These are phyloP conservation scores for Bjerkandera adusta DNA, from an alignment of 1,284 basidiomycete species.

Conservation along the genomic window DNA sequence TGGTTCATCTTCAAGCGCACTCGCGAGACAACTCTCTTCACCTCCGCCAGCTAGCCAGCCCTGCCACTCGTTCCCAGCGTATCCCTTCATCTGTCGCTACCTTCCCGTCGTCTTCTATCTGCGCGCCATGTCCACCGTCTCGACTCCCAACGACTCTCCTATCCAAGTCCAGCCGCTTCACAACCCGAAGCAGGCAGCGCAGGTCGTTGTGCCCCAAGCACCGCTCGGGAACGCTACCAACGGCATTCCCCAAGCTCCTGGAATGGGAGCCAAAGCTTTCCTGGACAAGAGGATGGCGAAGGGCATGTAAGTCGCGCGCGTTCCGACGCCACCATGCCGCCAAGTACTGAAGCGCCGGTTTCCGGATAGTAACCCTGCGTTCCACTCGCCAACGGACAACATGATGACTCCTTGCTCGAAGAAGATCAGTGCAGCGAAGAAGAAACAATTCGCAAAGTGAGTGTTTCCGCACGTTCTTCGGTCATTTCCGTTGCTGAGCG, in stretches of 20 bases:
- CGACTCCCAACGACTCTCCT: conserved; percentile 65
- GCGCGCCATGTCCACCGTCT: conserved; percentile 57
- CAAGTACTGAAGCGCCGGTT: background rate
- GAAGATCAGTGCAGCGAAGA: conserved; percentile 85
- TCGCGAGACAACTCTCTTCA: background rate
- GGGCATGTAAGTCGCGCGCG: conserved; percentile 55
- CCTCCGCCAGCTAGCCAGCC: conserved; percentile 1
- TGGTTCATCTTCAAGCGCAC: conserved; percentile 11
- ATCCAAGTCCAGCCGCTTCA: conserved; percentile 75
- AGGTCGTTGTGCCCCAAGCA: conserved; percentile 74
- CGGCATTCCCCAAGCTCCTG: conserved; percentile 48
- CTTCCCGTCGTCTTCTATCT: background rate
- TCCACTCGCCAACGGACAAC: conserved; percentile 89
- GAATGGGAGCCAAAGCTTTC: conserved; percentile 86
- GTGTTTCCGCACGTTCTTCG: conserved; percentile 23
- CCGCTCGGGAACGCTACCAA: conserved; percentile 70
- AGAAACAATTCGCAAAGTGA: conserved; percentile 89
- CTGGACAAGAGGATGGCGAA: conserved; percentile 88
- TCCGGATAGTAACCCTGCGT: conserved; percentile 70
- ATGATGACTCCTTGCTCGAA: conserved; percentile 89
- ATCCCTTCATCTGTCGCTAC: background rate
- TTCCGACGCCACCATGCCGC: background rate
- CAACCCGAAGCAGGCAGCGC: conserved; percentile 78
- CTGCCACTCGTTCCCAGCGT: background rate
- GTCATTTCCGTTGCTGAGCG: background rate